Evolutionary conservation across 208 protist genomes (phyloP), one percentile per base, ranked within the genome.

Genomic region (Trypanosomatidae sp.): DNA sequence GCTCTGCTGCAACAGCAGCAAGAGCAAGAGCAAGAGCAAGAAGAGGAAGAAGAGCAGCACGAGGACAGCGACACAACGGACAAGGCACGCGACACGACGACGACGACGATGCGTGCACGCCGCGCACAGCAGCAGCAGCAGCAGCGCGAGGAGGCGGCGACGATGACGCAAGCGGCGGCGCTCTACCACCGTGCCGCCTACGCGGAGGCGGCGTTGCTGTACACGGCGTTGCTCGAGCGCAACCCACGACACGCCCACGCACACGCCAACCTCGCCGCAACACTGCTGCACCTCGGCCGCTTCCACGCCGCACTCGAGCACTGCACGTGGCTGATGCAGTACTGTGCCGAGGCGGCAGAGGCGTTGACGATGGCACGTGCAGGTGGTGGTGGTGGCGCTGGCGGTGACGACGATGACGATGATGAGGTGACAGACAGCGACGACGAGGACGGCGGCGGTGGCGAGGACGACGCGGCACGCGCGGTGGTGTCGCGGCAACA

Each of bases 401-500:
- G 74, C 47, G 82, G 84, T 35, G 80, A 89, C 48, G 74, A 86
- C n/a, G 83, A 92, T 11, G 78, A 82, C n/a, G 67, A 72, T 20
- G 77, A 74, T 21, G 66, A 73, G 18, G 43, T 7, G 52, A 10
- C 6, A 44, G 38, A 37, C 25, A 28, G 15, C 24, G 30, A 47
- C 18, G 27, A 48, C 11, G 30, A 46, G 4, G 30, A 42, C 3
- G 30, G 25, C 5, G 20, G 6, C 33, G 51, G 6, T 3, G 44
- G 22, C 23, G 20, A 15, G 24, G 41, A 13, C 7, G 46, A 35
- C 5, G n/a, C 11, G 25, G 33, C 13, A 25, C 48, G 23, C 11
- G 33, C 6, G 11, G 41, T n/a, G n/a, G 30, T n/a, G 30, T 35
- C 11, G n/a, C 19, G 33, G 43, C 13, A 35, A 43, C 49, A 51